Conservation (phyloP, 768 basidiomycete genomes). For the Strobilomyces echinocephalus region DNA sequence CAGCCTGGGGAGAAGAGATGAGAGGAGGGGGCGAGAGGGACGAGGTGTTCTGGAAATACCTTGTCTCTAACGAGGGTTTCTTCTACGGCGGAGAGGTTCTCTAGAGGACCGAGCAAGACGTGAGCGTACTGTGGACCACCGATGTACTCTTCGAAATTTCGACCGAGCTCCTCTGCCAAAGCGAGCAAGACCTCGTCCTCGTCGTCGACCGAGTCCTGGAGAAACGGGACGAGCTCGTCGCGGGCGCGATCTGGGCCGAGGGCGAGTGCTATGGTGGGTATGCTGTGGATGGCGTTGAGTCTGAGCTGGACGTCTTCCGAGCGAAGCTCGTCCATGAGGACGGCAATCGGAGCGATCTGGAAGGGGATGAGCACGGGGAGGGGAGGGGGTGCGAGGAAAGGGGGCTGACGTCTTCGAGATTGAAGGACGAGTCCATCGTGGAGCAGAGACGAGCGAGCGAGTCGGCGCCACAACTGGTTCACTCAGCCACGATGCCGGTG, state of each 20-base stretch:
- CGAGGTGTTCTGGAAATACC: conserved; percentile 44
- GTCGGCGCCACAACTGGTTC: conserved; percentile 15
- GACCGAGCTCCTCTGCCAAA: conserved; percentile 90
- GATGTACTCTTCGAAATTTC: conserved; percentile 89
- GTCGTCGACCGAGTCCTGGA: conserved; percentile 98
- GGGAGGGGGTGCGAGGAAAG: neutral
- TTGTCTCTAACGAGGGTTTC: conserved; percentile 98
- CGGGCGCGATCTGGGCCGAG: conserved; percentile 92
- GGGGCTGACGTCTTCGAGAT: conserved; percentile 60
- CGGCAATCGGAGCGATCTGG: conserved; percentile 89
- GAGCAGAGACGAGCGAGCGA: neutral
- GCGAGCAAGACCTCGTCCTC: conserved; percentile 98
- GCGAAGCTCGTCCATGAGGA: conserved; percentile 96
- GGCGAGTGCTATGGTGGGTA: conserved; percentile 96
- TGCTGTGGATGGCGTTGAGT: conserved; percentile 93
- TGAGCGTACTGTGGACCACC: conserved; percentile 88
- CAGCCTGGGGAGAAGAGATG: conserved; percentile 54
- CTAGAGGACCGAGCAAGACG: conserved; percentile 83
- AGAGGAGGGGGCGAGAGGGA: neutral
- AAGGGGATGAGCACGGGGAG: conserved; percentile 12
- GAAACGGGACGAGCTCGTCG: conserved; percentile 92
- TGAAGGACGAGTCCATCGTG: conserved; percentile 62
- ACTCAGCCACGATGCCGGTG: conserved; percentile 48
- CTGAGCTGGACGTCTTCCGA: conserved; percentile 97
- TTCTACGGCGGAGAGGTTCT: conserved; percentile 94